Evolutionary conservation across 345 rosid genomes (phyloP), one percentile per base, ranked within the genome.

Genomic region (Populus simonii): DNA sequence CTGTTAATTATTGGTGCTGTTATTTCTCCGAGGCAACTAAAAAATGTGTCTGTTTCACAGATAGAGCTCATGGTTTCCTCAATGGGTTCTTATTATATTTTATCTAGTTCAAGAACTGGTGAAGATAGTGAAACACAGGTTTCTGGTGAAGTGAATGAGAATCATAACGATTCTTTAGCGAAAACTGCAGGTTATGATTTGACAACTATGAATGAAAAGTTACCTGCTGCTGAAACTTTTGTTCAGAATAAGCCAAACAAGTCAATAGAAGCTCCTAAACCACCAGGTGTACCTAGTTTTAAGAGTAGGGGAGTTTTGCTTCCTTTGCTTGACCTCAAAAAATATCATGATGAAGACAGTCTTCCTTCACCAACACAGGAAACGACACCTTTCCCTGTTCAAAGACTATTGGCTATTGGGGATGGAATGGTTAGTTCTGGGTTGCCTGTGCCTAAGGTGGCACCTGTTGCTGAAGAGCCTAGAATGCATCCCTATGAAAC

Each of bases 331-430:
- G 98, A 96, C 86, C 97, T 94, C 79, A 97, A 94, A 76, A 94
- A 88, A 89, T 97, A 86, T 83, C 99, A 96, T 80, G 99, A 96
- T 79, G 90, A 79, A 53, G 97, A 96, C 86, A 92, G 94, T 78
- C 97, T 96, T 80, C 98, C 99, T 7, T 96, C 98, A 16, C 99
- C 99, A 29, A 96, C 99, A 65, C 89, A 89, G 72, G 93, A 91
- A 81, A 82, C 89, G 45, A 79, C 89, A 25, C 92, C 92, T n/a
- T 76, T 89, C 55, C 88, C 89, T 33, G 71, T 83, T 16, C 82
- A 85, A 51, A 84, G 80, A 75, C 69, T 84, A 59, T 74, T 74
- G 66, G 4, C 77, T 53, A 85, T 71, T 76, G 91, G 86, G 35
- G 89, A 86, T 79, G 76, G 83, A 33, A 76, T 77, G 79, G 77